These are phyloP conservation scores for Verticillium klebahnii DNA, from an alignment of 2,329 filamentous ascomycete species.

Conservation along the genomic window DNA sequence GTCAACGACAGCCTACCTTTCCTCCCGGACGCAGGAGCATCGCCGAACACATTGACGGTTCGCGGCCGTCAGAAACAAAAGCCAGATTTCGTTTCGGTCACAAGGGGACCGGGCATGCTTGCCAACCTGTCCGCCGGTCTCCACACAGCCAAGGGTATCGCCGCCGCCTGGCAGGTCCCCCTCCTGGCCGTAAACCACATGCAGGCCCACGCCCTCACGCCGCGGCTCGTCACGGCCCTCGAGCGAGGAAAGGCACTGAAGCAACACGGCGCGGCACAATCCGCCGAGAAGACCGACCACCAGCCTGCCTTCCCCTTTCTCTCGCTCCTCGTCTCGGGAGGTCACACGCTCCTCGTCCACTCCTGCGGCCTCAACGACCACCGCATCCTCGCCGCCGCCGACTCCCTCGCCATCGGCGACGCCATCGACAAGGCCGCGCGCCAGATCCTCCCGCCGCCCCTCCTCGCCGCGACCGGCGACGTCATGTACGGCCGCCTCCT, in stretches of 20 bases:
- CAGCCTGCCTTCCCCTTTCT: slow-evolving; percentile 74
- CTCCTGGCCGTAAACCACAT: slow-evolving; percentile 91
- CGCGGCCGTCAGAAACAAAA: slow-evolving; percentile 26
- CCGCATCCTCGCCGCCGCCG: slow-evolving; percentile 64
- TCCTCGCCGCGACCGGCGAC: slow-evolving; percentile 49
- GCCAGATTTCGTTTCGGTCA: slow-evolving; percentile 85
- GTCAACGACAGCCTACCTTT: slow-evolving; percentile 57
- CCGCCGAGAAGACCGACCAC: background rate
- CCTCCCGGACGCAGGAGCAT: slow-evolving; percentile 32
- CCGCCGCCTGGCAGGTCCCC: slow-evolving; percentile 77
- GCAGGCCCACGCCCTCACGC: slow-evolving; percentile 92
- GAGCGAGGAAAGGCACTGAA: slow-evolving; percentile 16
- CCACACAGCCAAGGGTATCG: slow-evolving; percentile 80
- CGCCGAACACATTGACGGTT: slow-evolving; percentile 7
- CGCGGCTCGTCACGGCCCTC: slow-evolving; percentile 67
- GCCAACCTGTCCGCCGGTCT: slow-evolving; percentile 74
- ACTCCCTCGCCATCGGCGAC: slow-evolving; percentile 86
- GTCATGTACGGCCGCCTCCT: slow-evolving; percentile 79
- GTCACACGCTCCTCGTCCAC: slow-evolving; percentile 82
- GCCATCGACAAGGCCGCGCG: slow-evolving; percentile 84
- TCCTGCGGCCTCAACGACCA: slow-evolving; percentile 67
- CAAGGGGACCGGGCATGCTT: slow-evolving; percentile 85
- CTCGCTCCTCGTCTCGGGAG: slow-evolving; percentile 84
- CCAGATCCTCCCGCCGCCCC: slow-evolving; percentile 59
- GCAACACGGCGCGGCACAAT: background rate